Conservation (phyloP, 495 filamentous ascomycete genomes). For the Tetracladium setigerum region DNA sequence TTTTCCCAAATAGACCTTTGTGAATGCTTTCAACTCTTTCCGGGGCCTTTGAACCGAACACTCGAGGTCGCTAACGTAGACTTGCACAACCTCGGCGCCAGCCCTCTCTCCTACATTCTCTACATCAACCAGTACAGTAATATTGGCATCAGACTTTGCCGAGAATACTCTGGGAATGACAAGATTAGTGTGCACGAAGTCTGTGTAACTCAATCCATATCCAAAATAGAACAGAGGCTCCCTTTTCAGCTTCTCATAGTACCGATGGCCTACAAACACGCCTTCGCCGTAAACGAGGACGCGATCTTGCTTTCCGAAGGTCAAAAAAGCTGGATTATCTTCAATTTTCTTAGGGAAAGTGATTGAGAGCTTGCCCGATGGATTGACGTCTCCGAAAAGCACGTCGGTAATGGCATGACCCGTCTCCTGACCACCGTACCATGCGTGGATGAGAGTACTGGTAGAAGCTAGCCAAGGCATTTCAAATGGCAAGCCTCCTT, state of each 20-base stretch:
- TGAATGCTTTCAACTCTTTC: constrained; percentile 66
- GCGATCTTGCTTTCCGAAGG: too few relatives aligned
- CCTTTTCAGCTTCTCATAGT: constrained; percentile 61
- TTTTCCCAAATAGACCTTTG: constrained; percentile 55
- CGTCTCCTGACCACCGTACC: constrained; percentile 80
- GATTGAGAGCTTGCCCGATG: constrained; percentile 75
- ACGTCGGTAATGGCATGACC: constrained; percentile 82
- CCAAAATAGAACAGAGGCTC: constrained; percentile 84
- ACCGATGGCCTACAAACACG: constrained; percentile 65
- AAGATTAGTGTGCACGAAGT: constrained; percentile 41
- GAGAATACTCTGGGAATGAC: background rate
- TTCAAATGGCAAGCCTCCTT: constrained; percentile 46
- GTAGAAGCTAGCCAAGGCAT: constrained; percentile 52
- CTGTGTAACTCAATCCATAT: constrained; percentile 80
- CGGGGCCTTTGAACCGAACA: constrained; percentile 48
- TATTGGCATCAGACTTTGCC: background rate
- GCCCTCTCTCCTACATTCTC: constrained; percentile 44
- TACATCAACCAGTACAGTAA: constrained; percentile 45
- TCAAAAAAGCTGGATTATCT: constrained; percentile 66
- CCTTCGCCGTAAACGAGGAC: constrained; percentile 47
- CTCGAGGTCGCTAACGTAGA: constrained; percentile 42
- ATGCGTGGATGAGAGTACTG: constrained; percentile 70
- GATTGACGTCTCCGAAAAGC: constrained; percentile 82
- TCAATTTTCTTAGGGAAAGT: constrained; percentile 72
- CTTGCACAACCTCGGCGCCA: constrained; percentile 54